Conservation (phyloP, 768 basidiomycete genomes). For the Boletus sp. region DNA sequence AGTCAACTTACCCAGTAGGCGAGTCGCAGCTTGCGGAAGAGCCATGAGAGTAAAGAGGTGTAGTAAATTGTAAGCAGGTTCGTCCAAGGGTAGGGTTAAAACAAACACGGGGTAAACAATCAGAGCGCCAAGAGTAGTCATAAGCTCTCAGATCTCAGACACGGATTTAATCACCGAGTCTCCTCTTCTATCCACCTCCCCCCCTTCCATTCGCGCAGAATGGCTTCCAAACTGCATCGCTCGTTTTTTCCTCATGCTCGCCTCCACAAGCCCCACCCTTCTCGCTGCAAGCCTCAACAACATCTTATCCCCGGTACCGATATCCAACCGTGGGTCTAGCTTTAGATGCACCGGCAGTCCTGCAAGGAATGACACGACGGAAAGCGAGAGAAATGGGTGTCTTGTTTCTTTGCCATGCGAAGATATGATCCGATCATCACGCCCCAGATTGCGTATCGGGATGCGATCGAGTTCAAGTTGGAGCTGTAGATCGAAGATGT, state of each 20-base stretch:
- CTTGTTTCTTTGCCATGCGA: constrained; percentile 89
- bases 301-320: constrained; percentile 89
- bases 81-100: neutral
- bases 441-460: constrained; percentile 83
- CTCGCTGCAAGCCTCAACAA: constrained; percentile 69
- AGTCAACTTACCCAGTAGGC: constrained; percentile 44
- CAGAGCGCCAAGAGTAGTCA: neutral
- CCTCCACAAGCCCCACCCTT: constrained; percentile 71
- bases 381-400: constrained; percentile 85
- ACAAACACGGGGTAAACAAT: constrained; percentile 30
- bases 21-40: constrained; percentile 44
- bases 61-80: neutral
- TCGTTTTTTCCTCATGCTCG: constrained; percentile 76
- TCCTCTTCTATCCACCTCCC: constrained; percentile 50
- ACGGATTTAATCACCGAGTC: constrained; percentile 33
- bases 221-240: constrained; percentile 98
- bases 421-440: constrained; percentile 93
- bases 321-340: constrained; percentile 66
- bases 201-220: constrained; percentile 76
- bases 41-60: constrained; percentile 40
- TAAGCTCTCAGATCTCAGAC: neutral
- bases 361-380: constrained; percentile 74
- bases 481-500: constrained; percentile 46
- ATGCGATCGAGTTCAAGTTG: constrained; percentile 88
- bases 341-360: constrained; percentile 78